Percentiles rank a stretch among this genome's conserved stretches.
These are phyloP conservation scores for Phytophthora gonapodyides DNA, from an alignment of 352 stramenopile species.

Conservation along the genomic window DNA sequence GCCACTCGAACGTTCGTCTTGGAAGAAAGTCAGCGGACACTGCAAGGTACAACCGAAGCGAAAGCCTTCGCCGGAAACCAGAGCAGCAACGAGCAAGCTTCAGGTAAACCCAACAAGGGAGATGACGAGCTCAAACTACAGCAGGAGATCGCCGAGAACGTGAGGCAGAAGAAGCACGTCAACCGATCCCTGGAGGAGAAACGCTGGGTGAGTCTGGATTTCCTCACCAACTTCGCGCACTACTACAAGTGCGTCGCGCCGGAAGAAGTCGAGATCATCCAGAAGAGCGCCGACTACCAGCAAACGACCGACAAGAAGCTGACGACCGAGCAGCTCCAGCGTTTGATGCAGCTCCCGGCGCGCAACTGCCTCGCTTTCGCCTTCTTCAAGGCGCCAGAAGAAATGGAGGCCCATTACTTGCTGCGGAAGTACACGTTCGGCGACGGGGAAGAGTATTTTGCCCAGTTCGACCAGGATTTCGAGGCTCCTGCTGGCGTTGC, in stretches of 20 bases:
- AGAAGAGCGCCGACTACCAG: constrained; percentile 59
- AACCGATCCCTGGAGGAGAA: constrained; percentile 64
- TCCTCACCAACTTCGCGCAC: constrained; percentile 56
- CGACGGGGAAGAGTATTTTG: constrained; percentile 69
- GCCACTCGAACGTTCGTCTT: constrained; percentile 43
- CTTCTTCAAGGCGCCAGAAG: constrained; percentile 64
- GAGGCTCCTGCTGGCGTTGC: constrained; percentile 19
- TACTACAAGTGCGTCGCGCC: constrained; percentile 69
- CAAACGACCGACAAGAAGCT: constrained; percentile 40
- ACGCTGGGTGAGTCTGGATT: constrained; percentile 70
- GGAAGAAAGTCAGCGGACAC: constrained; percentile 34
- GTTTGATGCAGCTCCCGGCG: constrained; percentile 56
- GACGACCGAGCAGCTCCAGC: constrained; percentile 50
- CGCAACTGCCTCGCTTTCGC: constrained; percentile 72
- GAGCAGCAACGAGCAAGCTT: constrained; percentile 2
- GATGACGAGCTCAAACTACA: constrained; percentile 3
- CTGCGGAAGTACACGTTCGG: constrained; percentile 75
- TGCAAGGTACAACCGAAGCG: constrained; percentile 35
- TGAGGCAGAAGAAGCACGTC: constrained; percentile 55
- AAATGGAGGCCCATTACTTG: constrained; percentile 62
- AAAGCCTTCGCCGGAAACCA: constrained; percentile 4
- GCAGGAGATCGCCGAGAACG: constrained; percentile 33
- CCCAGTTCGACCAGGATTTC: constrained; percentile 49
- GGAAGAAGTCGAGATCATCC: constrained; percentile 64
- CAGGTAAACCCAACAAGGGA: constrained; percentile 3